Base-by-base conservation (phyloP, 345 rosid genomes). In the Bruguiera sexangula region DNA sequence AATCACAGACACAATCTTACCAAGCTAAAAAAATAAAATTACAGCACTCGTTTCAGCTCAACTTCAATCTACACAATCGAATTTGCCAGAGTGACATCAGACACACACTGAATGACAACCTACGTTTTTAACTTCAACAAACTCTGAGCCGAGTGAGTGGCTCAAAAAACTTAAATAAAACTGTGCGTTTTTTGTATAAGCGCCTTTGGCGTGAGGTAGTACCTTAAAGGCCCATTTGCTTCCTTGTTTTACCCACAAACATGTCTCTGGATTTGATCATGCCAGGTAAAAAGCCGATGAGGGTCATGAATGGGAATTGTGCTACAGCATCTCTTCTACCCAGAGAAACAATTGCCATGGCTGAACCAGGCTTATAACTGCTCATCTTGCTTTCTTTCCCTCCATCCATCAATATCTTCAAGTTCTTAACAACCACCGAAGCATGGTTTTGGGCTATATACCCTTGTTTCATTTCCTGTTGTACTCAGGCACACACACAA, bases 391-490 rank as follows among this genome's bases (percentile, higher is more conserved):
- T 79, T 69, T 85, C 87, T 34, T 75, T 78, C 11, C 80, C 85
- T 68, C 86, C 82, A 0, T 63, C 75, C 89, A 87, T 83, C 79
- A 85, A 58, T 62, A 80, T n/a, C 83, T 87, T 89, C 81, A 91
- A 53, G 84, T 93, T 93, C 80, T 84, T 83, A 9, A 85, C 87
- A 55, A 69, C 90, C 65, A 89, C 82, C 50, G 6, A 16, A 50
- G 94, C 93, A 72, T 91, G 97, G 19, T 26, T 81, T 54, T 89
- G 87, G 1, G 96, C 98, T 66, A 87, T 56, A 63, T 82, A 87
- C 53, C 96, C 98, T 79, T 91, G 97, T 55, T 91, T 86, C 70
- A 80, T 77, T 79, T 93, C 98, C 98, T 90, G 82, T 69, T 67
- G 32, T 2, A 54, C 10, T 52, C 3, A 66, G 21, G 1, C 29